Conservation (phyloP, 2,329 filamentous ascomycete species). For the Fusarium secorum region DNA sequence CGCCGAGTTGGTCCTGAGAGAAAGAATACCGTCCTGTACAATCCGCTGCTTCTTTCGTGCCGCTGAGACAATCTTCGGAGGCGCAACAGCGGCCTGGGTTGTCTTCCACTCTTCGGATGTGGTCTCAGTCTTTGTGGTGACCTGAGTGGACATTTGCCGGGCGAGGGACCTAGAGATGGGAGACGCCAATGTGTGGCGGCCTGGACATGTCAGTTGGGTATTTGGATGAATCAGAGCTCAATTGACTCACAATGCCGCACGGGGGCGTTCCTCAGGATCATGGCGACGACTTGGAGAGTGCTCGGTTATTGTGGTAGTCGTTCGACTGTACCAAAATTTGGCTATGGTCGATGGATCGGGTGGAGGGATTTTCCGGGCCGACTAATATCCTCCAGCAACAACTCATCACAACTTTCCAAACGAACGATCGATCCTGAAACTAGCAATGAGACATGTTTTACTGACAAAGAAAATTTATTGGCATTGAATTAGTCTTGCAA, state of each 20-base stretch:
- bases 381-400: neutral
- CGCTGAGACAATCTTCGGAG: conserved; percentile 38
- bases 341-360: conserved; percentile 26
- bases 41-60: conserved; percentile 47
- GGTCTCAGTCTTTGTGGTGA: conserved; percentile 25
- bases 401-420: neutral
- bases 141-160: conserved; percentile 46
- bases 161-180: conserved; percentile 49
- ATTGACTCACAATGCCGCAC: conserved; percentile 61
- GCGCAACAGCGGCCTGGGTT: conserved; percentile 26
- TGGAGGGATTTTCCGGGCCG: conserved; percentile 39
- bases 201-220: conserved; percentile 47
- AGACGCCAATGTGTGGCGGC: conserved; percentile 61
- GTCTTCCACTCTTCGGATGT: conserved; percentile 36
- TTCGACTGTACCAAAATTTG: conserved; percentile 44
- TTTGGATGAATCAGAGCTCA: neutral
- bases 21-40: conserved; percentile 46
- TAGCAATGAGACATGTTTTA: conserved; percentile 3
- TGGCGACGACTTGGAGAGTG: conserved; percentile 47
- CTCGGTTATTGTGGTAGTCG: conserved; percentile 29
- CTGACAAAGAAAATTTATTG: conserved; percentile 18
- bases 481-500: conserved; percentile 37
- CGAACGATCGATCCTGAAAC: neutral
- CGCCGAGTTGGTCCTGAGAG: conserved; percentile 47
- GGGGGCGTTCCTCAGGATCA: conserved; percentile 64